Percentiles rank a stretch among this genome's conserved stretches.
These are phyloP conservation scores for Nannochloropsis salina DNA, from an alignment of 108 stramenopile genomes.

Conservation along the genomic window DNA sequence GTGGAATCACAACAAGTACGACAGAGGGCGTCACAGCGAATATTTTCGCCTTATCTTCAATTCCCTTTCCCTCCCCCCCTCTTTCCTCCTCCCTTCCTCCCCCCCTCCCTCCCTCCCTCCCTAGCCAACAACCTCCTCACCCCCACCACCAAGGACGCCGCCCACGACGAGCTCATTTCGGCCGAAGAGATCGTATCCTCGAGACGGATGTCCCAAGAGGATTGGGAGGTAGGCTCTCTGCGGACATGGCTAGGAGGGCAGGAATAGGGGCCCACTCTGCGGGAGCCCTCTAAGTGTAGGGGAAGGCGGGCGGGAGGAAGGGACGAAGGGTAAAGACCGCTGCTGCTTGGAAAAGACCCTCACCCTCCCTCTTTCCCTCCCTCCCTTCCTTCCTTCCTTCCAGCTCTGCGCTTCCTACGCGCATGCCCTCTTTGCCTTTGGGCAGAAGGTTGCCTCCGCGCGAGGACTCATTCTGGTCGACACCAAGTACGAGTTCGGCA, in stretches of 20 bases:
- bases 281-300: too few species aligned
- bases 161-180: slow-evolving; percentile 93
- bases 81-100: background rate
- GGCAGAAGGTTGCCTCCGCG: slow-evolving; percentile 73
- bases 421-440: slow-evolving; percentile 56
- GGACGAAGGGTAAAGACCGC: too few species aligned
- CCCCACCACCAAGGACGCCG: slow-evolving; percentile 94
- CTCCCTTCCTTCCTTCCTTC: background rate
- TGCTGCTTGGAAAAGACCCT: too few species aligned
- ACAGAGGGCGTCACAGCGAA: background rate
- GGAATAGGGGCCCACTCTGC: too few species aligned
- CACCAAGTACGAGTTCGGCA: slow-evolving; percentile 98
- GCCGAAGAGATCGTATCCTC: slow-evolving; percentile 73
- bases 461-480: slow-evolving; percentile 93
- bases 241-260: too few species aligned
- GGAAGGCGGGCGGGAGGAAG: too few species aligned
- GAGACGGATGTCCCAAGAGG: slow-evolving; percentile 64
- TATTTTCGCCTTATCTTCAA: background rate
- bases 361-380: background rate
- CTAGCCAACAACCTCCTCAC: slow-evolving; percentile 70
- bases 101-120: background rate
- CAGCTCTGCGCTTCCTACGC: slow-evolving; percentile 35
- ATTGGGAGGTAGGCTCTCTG: slow-evolving; percentile 49
- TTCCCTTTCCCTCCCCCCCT: background rate
- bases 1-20: too few species aligned